Base-by-base conservation (phyloP, 2,329 filamentous ascomycete species). In the Colletotrichum chrysophilum region DNA sequence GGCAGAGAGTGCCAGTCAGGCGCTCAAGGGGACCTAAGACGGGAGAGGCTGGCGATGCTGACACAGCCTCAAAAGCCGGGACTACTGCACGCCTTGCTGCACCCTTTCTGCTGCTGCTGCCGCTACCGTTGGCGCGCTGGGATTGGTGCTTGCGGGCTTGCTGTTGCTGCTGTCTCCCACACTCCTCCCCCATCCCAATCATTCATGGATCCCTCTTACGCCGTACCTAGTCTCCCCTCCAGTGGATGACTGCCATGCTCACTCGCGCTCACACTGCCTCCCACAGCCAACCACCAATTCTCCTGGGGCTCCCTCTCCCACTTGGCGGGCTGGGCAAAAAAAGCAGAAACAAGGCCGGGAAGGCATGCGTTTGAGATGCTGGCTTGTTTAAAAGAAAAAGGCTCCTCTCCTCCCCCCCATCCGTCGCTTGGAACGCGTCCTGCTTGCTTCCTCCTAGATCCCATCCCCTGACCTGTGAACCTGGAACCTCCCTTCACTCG, bases 41-140 rank as follows among this genome's bases (percentile, higher is more conserved):
- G 32, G 61, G 64, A 28, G 61, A 66, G 69, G 73, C 67, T 79
- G 78, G 77, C 78, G 76, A 65, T 74, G 72, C 72, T 78, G 71
- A 76, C 74, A 76, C 71, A 70, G 74, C 74, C 74, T 58, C 74
- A 76, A 74, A 52, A 74, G 58, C 74, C 74, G 70, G 74, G 64
- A 74, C 74, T 69, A 74, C 64, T 74, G 74, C 74, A 74, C 43
- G 71, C 66, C 70, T 66, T 71, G 67, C 71, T 75, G 69, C 60
- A 58, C 62, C 56, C 55, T 66, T 52, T 52, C n/a, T 52, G n/a
- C n/a, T 52, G n/a, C n/a, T 21, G 43, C 43, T 52, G 43, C 43
- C 43, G 43, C 43, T 52, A 52, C 43, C 21, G 43, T 52, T 52
- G 43, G 43, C 43, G n/a, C 43, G n/a, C n/a, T 24, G 43, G 43